Percentiles rank a stretch among this genome's conserved stretches.
Conservation (phyloP, 768 basidiomycete genomes). For the Mrakia hoshinonis region DNA sequence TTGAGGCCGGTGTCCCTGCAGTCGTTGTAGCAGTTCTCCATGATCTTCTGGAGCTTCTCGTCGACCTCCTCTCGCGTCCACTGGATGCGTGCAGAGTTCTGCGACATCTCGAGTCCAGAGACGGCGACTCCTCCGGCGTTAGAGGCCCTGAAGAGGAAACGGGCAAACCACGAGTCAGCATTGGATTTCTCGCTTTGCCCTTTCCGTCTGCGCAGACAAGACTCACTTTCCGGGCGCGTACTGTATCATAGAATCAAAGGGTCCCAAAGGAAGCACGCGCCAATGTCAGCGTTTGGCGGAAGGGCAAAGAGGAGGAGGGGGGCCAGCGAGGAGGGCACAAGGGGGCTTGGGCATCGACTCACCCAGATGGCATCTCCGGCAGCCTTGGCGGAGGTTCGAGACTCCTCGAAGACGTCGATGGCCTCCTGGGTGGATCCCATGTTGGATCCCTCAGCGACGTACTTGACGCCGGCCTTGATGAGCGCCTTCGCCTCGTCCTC, state of each 20-base stretch:
- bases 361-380: constrained; percentile 48
- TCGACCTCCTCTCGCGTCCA: constrained; percentile 62
- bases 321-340: background rate
- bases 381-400: constrained; percentile 47
- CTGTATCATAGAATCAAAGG: background rate
- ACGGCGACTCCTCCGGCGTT: constrained; percentile 57
- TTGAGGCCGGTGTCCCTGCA: constrained; percentile 54
- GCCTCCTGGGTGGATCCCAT: constrained; percentile 69
- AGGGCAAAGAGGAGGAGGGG: background rate
- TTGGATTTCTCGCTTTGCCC: too few species aligned
- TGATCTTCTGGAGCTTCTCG: constrained; percentile 59
- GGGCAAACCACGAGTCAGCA: too few species aligned
- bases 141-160: constrained; percentile 35
- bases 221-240: constrained; percentile 70
- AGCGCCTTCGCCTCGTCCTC: constrained; percentile 62
- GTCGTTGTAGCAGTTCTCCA: constrained; percentile 49
- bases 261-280: too few species aligned
- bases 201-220: too few species aligned
- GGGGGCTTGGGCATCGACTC: background rate
- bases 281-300: too few species aligned
- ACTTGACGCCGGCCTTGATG: constrained; percentile 57
- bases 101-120: constrained; percentile 59
- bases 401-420: constrained; percentile 60
- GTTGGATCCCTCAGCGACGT: constrained; percentile 69
- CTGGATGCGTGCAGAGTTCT: constrained; percentile 54